Base-by-base conservation (phyloP, 78 protist species). In the Anaeramoeba ignava region DNA sequence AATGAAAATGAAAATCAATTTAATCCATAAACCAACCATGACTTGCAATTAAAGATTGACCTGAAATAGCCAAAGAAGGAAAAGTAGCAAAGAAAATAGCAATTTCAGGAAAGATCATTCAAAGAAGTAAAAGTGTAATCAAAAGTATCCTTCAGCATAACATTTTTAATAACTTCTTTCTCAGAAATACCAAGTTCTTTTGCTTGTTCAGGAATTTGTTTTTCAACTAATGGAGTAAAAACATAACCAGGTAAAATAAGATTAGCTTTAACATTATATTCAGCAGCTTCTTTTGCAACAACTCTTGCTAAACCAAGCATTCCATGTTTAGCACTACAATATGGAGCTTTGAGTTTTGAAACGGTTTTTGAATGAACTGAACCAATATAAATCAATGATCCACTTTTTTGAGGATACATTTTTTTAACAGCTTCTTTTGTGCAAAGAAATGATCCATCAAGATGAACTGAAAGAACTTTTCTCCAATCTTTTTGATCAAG, bases 21-120 rank as follows among this genome's bases (percentile, higher is more conserved):
- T 90, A 90, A 68, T 90, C 92, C 91, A 90, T 91, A 12, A 84
- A 68, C 93, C 93, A 90, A 83, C 93, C 93, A 86, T 90, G 88
- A 39, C 88, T 81, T 33, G 84, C 92, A n/a, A 90, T 68, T 33
- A 90, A 33, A 8, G 88, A 83, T 84, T 90, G 93, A 42, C 93
- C 93, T 38, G 93, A 90, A 40, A 90, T 40, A 42, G 89, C 39
- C 82, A 88, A 88, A 36, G 42, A 84, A 78, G 83, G 82, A 79
- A 82, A 85, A 27, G 89, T 0, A 8, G 89, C 90, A 78, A 90
- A 87, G 33, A 89, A 81, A 2, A 82, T 85, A 17, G 92, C 89
- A 78, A 87, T 90, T 40, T 90, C 88, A n/a, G 3, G 93, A 90
- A 39, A 90, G 81, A 39, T 90, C 93, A 34, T 90, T 91, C 34